Base-by-base conservation (phyloP, 441 rosid genomes). In the Breynia disticha region DNA sequence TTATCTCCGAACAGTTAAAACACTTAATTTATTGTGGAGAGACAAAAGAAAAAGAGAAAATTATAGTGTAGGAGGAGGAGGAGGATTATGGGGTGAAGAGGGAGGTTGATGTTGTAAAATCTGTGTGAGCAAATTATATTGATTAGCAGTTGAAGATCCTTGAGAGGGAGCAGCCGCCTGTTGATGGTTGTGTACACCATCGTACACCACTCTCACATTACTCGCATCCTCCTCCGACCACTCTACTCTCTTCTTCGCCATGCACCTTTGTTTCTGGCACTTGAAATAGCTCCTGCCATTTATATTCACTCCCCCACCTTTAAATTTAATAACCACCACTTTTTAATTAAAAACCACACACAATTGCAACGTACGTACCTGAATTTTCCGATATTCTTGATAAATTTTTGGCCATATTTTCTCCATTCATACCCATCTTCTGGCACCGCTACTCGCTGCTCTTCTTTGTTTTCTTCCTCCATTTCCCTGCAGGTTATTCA, bases 401-500 rank as follows among this genome's bases (percentile, higher is more conserved):
- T 74, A 54, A 70, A 71, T 52, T 74, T 74, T 19, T 74, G 73
- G 47, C 79, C 79, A 39, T 74, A 74, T 50, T 74, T 74, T 28
- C 52, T 74, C 79, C 79, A 74, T 43, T 62, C 71, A 16, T 61
- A 52, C 4, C 79, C 76, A 46, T 74, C 79, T 35, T 52, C 53
- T 16, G 79, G 79, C 19, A 65, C 41, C 28, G 24, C 62, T 53
- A 71, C 42, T 65, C 70, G 59, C n/a, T 19, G 35, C 35, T 28
- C 35, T 28, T 28, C 35, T 28, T 9, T 28, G 8, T 28, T 28
- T 28, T 28, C 35, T 9, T 28, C 35, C 35, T 28, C 35, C 51
- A 22, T 48, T 22, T 7, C 51, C 51, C 22, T 28, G n/a, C n/a
- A n/a, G n/a, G n/a, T n/a, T n/a, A n/a, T n/a, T n/a, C n/a, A n/a